A percentile compares a stretch with the other conserved stretches of the same genome.
Evolutionary conservation across 2,329 filamentous ascomycete genomes (phyloP).

Genomic region (Ophiocordyceps sinensis): DNA sequence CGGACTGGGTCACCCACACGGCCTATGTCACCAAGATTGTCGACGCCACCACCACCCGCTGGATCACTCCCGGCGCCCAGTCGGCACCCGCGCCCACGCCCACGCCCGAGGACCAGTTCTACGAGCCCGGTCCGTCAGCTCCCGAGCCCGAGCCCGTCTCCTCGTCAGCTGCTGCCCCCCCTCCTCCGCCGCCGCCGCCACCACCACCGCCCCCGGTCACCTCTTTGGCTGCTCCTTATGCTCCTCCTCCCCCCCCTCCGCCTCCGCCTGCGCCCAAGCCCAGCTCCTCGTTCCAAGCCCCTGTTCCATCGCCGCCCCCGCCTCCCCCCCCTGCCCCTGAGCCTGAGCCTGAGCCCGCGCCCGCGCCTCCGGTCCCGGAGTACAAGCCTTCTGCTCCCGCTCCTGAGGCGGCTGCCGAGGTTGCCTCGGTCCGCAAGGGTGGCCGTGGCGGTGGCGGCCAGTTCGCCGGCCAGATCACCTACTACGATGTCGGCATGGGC

Average conservation of each 20-base stretch:
- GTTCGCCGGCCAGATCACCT: conserved; percentile 52
- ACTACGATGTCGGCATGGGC: conserved; percentile 54
- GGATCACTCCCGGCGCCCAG: conserved; percentile 19
- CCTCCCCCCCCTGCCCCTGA: conserved; percentile 4
- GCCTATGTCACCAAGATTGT: conserved; percentile 31
- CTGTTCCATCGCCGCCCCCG: conserved; percentile 2
- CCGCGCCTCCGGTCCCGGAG: conserved; percentile 1
- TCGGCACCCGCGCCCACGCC: conserved; percentile 9
- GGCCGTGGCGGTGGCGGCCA: conserved; percentile 6
- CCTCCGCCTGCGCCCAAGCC: conserved; percentile 3
- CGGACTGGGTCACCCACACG: conserved; percentile 35
- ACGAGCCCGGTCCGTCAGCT: conserved; percentile 9
- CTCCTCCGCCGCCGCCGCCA: conserved; percentile 3
- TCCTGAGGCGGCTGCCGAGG: not conserved
- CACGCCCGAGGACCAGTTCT: conserved; percentile 14
- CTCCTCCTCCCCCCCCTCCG: conserved; percentile 3
- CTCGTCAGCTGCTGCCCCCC: not conserved
- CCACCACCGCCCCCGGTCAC: conserved; percentile 2
- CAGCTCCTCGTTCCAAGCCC: no score
- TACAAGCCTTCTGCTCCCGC: conserved; percentile 2
- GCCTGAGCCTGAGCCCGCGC: not conserved
- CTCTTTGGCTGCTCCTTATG: conserved; percentile 7
- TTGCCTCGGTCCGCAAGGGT: not conserved
- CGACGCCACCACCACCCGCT: conserved; percentile 33
- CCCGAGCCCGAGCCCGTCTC: not conserved